Conservation (phyloP, 1,284 basidiomycete species). For the Cutaneotrichosporon dermatis region DNA sequence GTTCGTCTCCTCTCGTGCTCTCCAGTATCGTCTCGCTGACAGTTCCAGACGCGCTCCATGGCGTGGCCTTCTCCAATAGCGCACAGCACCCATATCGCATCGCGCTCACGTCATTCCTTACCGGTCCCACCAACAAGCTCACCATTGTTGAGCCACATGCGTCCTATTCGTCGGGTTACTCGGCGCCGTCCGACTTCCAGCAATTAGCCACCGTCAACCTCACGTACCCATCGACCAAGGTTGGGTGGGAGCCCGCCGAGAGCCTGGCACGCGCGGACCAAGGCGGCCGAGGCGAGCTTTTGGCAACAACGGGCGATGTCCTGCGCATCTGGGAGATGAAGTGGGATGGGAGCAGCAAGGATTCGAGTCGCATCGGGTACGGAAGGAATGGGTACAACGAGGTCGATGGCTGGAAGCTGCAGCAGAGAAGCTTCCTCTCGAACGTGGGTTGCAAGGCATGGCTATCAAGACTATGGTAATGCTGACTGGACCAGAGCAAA, state of each 20-base stretch:
- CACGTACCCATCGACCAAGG: constrained; percentile 46
- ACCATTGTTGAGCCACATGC: constrained; percentile 32
- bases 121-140: constrained; percentile 43
- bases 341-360: constrained; percentile 46
- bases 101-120: constrained; percentile 40
- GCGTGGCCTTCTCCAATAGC: constrained; percentile 44
- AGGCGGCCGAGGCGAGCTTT: constrained; percentile 57
- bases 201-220: constrained; percentile 35
- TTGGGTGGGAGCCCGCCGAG: constrained; percentile 46
- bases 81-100: constrained; percentile 37
- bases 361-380: constrained; percentile 51
- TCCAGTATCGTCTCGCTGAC: not conserved
- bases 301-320: constrained; percentile 87
- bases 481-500: constrained; percentile 63
- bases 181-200: constrained; percentile 23
- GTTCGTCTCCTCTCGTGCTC: constrained; percentile 14
- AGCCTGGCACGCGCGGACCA: constrained; percentile 24
- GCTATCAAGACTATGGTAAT: too few species aligned
- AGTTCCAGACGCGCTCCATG: constrained; percentile 44
- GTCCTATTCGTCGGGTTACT: constrained; percentile 12
- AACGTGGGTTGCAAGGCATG: constrained; percentile 60
- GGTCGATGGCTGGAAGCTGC: constrained; percentile 53
- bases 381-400: constrained; percentile 39
- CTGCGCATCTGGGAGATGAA: constrained; percentile 79
- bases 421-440: constrained; percentile 55